Evolutionary conservation across 2,329 filamentous ascomycete genomes (phyloP).

Genomic region (Alternaria gaisen): DNA sequence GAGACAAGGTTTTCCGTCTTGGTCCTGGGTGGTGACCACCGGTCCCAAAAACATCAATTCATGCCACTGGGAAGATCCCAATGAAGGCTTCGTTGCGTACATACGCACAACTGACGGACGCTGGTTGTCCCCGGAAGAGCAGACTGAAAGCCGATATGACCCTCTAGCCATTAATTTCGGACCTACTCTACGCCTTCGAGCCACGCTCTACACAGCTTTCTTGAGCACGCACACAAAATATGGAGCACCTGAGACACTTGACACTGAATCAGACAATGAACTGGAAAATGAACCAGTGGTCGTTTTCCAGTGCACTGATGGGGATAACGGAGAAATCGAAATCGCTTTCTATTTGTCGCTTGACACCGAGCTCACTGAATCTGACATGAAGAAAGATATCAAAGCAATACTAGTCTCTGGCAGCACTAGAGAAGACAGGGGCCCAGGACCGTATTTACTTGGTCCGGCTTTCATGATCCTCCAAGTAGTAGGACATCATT

Average conservation of each 20-base stretch:
- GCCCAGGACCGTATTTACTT: too few relatives aligned
- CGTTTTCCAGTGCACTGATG: neutral
- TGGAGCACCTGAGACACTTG: too few relatives aligned
- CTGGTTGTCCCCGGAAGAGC: neutral
- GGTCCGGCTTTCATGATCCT: neutral
- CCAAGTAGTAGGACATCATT: neutral
- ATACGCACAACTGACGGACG: neutral
- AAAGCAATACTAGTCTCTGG: neutral
- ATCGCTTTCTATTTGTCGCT: neutral
- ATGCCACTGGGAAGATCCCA: neutral
- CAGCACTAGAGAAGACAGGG: too few relatives aligned
- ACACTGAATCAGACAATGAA: too few relatives aligned
- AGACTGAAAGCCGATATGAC: neutral
- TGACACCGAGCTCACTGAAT: neutral
- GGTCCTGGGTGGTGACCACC: neutral
- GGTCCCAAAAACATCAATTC: accelerated
- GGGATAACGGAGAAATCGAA: accelerated
- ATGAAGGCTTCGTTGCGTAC: neutral
- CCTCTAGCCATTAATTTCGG: neutral
- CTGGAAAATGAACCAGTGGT: neutral
- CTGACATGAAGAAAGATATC: accelerated
- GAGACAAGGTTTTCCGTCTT: neutral
- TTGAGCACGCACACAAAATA: neutral
- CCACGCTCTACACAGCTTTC: neutral
- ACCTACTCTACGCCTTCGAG: neutral